phyloP scores from a whole-genome alignment of 768 basidiomycete species.

The Mycena indigotica region DNA sequence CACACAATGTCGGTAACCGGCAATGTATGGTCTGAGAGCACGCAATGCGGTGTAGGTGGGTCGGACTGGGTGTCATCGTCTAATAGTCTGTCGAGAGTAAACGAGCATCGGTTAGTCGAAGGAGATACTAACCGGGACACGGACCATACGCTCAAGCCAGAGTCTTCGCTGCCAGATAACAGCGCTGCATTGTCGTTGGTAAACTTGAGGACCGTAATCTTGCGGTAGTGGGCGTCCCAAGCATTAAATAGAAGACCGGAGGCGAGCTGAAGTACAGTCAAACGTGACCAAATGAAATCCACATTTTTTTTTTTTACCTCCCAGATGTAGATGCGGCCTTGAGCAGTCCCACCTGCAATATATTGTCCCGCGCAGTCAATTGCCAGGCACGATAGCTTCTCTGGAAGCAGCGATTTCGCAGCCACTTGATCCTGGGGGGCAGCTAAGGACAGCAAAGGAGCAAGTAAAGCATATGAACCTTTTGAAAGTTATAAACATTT shows the following conservation, averaged over 20 bases:
- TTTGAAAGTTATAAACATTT: constrained; percentile 93
- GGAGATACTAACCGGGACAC: constrained; percentile 68
- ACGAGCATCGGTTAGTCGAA: constrained; percentile 18
- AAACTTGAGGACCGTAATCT: constrained; percentile 81
- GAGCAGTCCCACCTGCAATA: constrained; percentile 85
- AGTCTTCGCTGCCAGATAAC: constrained; percentile 88
- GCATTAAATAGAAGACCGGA: constrained; percentile 93
- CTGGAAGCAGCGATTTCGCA: constrained; percentile 84
- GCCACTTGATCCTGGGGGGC: constrained; percentile 84
- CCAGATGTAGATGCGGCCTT: constrained; percentile 94
- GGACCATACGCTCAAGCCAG: constrained; percentile 87
- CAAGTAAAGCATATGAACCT: constrained; percentile 48
- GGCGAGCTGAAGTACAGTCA: constrained; percentile 55
- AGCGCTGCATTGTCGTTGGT: constrained; percentile 79
- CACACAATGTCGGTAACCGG: constrained; percentile 82
- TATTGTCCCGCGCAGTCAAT: constrained; percentile 72
- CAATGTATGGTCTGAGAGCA: constrained; percentile 89
- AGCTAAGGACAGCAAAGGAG: background rate
- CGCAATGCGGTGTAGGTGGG: constrained; percentile 73
- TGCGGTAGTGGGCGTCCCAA: constrained; percentile 96
- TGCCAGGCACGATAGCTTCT: constrained; percentile 81
- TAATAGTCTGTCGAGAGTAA: constrained; percentile 56
- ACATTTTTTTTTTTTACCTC: constrained; percentile 57
- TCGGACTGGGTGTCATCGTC: constrained; percentile 77
- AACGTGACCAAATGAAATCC: constrained; percentile 8